phyloP scores from a whole-genome alignment of 2,329 filamentous ascomycete species.

The Paradendryphiella salina region DNA sequence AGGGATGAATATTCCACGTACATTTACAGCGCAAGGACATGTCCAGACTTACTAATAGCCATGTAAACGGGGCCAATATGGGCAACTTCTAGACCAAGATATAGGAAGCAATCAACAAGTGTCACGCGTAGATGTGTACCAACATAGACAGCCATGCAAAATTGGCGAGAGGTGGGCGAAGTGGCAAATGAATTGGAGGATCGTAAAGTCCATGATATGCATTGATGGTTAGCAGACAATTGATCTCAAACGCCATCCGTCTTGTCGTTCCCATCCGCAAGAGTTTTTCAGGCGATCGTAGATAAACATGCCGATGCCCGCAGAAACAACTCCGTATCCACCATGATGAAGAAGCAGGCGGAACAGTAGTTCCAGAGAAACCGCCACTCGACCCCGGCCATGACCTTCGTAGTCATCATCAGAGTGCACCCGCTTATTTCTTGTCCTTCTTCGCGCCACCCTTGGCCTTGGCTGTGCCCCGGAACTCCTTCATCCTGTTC shows the following conservation, averaged over 20 bases:
- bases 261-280: slow-evolving; percentile 44
- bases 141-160: neutral
- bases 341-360: slow-evolving; percentile 40
- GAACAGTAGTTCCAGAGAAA: slow-evolving; percentile 40
- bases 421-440: slow-evolving; percentile 50
- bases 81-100: no score
- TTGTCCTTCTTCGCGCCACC: slow-evolving; percentile 91
- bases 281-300: slow-evolving; percentile 47
- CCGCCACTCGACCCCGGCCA: slow-evolving; percentile 38
- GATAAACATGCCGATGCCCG: slow-evolving; percentile 46
- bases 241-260: slow-evolving; percentile 48
- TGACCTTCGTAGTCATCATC: slow-evolving; percentile 37
- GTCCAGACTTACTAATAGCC: no score
- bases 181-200: slow-evolving; percentile 20
- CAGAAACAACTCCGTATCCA: slow-evolving; percentile 41
- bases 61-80: no score
- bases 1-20: no score
- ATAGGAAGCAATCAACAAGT: no score
- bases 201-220: slow-evolving; percentile 48
- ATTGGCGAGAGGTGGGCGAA: neutral
- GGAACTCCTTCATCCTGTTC: slow-evolving; percentile 99
- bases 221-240: slow-evolving; percentile 47
- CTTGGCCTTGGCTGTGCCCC: slow-evolving; percentile 98
- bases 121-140: neutral
- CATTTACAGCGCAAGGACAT: no score